Evolutionary conservation across 352 stramenopile genomes (phyloP), one percentile per base, ranked within the genome.

Genomic region (Phytophthora uliginosa): DNA sequence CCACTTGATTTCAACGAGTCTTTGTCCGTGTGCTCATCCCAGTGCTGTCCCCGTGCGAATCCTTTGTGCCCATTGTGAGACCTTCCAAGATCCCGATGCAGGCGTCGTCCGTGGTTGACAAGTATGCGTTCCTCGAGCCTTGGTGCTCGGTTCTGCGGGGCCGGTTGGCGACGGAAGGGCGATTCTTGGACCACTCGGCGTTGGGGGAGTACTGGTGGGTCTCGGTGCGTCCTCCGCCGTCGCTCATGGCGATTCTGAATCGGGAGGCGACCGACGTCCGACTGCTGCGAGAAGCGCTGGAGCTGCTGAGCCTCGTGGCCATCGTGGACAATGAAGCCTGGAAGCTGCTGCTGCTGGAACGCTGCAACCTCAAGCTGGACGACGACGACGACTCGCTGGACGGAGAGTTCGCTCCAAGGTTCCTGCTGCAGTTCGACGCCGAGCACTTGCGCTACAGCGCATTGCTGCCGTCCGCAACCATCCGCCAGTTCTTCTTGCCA

Each of bases 271-370:
- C 26, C 4, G 59, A 77, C 15, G 26, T 77, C 59, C 71, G 71
- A 56, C 40, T 67, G 31, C 15, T 78, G 22, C 59, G 76, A 20
- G 78, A 85, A 54, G 78, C 69, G 20, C 64, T 83, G 40, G 73
- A 85, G 60, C 62, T 85, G n/a, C 62, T 85, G 28, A 77, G 63
- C 64, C 66, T 85, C 13, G 69, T 85, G 45, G 73, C 73, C 3
- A 42, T 57, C 10, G 59, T 74, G 10, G 78, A 83, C 67, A 74
- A 82, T 57, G 59, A 67, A n/a, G 66, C 62, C 34, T 82, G 76
- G 73, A 82, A 75, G 50, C 67, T 64, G 33, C 38, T 86, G 40
- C 65, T 86, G 9, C 33, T 78, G 42, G 48, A 80, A 48, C 53
- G 66, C 24, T 83, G 76, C 24, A 57, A 59, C 2, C 67, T 86